Conservation (phyloP, 805 yeast genomes). For the Suhomyces sp. region DNA sequence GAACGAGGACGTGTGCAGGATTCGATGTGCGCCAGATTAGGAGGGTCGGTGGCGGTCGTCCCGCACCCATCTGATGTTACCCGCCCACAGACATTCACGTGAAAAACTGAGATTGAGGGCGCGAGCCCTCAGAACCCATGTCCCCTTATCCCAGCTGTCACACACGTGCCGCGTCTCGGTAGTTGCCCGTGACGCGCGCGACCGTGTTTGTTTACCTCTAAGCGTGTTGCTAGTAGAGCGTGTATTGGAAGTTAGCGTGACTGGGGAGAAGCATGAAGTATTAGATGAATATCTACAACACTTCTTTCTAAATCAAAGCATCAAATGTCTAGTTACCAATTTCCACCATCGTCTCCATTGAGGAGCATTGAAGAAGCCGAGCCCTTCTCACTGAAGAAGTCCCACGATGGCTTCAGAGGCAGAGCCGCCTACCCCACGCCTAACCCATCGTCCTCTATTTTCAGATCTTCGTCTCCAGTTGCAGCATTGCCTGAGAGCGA, state of each 20-base stretch:
- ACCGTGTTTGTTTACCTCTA: slow-evolving; percentile 3
- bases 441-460: slow-evolving; percentile 55
- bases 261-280: neutral
- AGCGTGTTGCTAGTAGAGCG: neutral
- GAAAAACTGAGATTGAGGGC: neutral
- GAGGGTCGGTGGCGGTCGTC: neutral
- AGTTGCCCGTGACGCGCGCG: neutral
- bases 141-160: neutral
- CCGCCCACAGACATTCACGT: neutral
- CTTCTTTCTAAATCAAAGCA: neutral
- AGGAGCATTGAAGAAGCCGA: slow-evolving; percentile 24
- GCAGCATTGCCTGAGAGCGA: slow-evolving; percentile 5
- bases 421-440: slow-evolving; percentile 61
- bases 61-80: neutral
- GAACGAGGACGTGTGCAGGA: slow-evolving; percentile 4
- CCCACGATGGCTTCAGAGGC: slow-evolving; percentile 10
- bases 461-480: slow-evolving; percentile 42
- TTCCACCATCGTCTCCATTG: slow-evolving; percentile 55
- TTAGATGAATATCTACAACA: neutral
- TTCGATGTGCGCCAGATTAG: neutral
- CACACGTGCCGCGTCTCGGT: neutral
- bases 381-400: slow-evolving; percentile 10
- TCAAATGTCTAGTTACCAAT: slow-evolving; percentile 27
- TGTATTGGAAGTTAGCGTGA: neutral
- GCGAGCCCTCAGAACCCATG: neutral